Evolutionary conservation across 257 asterid genomes (phyloP), one percentile per base, ranked within the genome.

Genomic region (Solanum bulbocastanum): DNA sequence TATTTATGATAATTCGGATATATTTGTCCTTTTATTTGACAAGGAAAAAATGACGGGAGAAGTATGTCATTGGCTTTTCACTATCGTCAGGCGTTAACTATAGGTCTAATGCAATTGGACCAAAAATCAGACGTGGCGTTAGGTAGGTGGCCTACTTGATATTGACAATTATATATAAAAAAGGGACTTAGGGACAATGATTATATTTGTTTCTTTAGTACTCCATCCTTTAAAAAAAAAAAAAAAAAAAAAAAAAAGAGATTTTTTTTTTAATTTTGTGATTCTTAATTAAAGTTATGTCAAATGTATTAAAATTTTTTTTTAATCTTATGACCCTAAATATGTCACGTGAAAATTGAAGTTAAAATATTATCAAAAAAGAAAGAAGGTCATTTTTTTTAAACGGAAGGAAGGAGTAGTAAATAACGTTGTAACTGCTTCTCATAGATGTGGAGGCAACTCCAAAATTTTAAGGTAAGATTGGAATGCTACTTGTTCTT

Each of bases 321-420:
- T 44, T 44, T 44, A 44, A 44, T 44, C 0, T 44, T 44, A 18
- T 44, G 6, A 1, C 0, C 2, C 6, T 12, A 44, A 44, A 44
- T 1, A 44, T 44, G 6, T 44, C 2, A 44, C 1, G 18, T 44
- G 18, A 0, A 4, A 44, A 44, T 44, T 44, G 0, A 44, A 44
- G 52, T 44, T 44, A 44, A 44, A 44, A 6, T 13, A 0, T 4
- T 44, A 6, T 0, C 6, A 13, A 44, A 44, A 44, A 12, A 13
- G 1, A 6, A 44, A 44, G 13, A 0, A 12, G 18, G 0, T 12
- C 2, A 4, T 44, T 44, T 0, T 44, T 44, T 44, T 44, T 12
- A 44, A 44, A 44, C 0, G 12, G 0, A 44, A 18, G 18, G 18
- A 44, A 44, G 52, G 52, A 46, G 6, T 71, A 8, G 12, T 71